Evolutionary conservation across 163 green algal genomes (phyloP).

Genomic region (Scenedesmus sp.): DNA sequence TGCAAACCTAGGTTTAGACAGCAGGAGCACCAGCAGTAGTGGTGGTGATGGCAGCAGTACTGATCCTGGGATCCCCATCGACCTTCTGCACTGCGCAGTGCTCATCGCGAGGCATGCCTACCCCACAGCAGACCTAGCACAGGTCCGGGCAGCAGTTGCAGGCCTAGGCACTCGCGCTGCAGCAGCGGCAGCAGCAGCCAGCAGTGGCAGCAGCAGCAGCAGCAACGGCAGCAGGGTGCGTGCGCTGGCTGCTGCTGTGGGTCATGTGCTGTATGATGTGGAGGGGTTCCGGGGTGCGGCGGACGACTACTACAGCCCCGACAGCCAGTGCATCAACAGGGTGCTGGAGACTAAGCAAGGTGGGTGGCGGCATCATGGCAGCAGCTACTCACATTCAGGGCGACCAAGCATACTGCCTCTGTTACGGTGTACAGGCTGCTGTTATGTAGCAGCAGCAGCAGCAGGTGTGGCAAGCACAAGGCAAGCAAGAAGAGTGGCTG

Average conservation of each 20-base stretch:
- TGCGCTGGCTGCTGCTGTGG: conserved; percentile 8
- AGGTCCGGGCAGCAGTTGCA: neutral
- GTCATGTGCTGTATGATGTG: conserved; percentile 12
- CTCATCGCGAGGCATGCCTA: neutral
- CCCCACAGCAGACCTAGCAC: neutral
- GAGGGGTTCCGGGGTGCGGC: neutral
- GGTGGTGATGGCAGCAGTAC: neutral
- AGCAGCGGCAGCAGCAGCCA: conserved; percentile 33
- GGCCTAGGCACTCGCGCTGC: neutral
- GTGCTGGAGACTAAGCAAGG: conserved; percentile 22
- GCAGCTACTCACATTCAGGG: neutral
- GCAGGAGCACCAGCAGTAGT: neutral
- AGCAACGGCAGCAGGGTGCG: conserved; percentile 21
- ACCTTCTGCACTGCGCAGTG: conserved; percentile 21
- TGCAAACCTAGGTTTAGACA: neutral
- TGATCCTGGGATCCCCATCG: neutral
- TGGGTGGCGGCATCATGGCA: conserved; percentile 11
- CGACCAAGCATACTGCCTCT: neutral
- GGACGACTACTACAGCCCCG: neutral
- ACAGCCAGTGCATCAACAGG: conserved; percentile 21
- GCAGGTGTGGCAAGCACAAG: neutral
- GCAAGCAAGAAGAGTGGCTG: neutral
- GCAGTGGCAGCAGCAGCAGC: conserved; percentile 45
- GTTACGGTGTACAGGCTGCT: too few relatives aligned
- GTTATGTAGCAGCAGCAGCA: neutral